A percentile compares a stretch with the other conserved stretches of the same genome.
Evolutionary conservation across 2,329 filamentous ascomycete genomes (phyloP).

Genomic region (Penicillium sumatraense): DNA sequence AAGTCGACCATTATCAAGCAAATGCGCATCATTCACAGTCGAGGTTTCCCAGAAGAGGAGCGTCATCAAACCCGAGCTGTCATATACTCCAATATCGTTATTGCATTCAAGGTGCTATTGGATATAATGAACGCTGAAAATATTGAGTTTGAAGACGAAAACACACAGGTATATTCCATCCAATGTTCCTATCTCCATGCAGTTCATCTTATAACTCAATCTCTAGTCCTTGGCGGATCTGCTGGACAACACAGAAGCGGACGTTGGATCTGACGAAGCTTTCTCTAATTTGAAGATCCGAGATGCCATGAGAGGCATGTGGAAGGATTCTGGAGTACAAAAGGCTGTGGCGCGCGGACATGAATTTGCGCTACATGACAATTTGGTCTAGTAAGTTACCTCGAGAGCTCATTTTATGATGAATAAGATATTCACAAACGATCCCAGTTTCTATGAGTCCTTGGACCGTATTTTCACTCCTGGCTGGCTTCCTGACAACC

Average conservation of each 20-base stretch:
- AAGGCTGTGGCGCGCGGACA: conserved; percentile 90
- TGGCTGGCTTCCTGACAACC: conserved; percentile 86
- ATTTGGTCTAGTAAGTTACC: conserved; percentile 79
- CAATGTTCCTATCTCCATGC: not conserved
- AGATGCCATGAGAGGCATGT: conserved; percentile 80
- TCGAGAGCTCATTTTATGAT: not conserved
- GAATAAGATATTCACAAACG: conserved; percentile 13
- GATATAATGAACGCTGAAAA: conserved; percentile 88
- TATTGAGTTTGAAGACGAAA: conserved; percentile 74
- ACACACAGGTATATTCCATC: conserved; percentile 70
- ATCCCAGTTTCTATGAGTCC: conserved; percentile 76
- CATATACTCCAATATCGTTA: conserved; percentile 92
- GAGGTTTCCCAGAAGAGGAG: conserved; percentile 87
- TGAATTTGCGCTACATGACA: conserved; percentile 95
- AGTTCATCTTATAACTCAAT: conserved; percentile 16
- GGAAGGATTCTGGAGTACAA: conserved; percentile 82
- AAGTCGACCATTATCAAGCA: conserved; percentile 98
- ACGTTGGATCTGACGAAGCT: conserved; percentile 79
- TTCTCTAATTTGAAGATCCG: conserved; percentile 69
- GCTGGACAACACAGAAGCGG: conserved; percentile 73
- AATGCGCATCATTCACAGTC: conserved; percentile 96
- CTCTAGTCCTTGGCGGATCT: conserved; percentile 75
- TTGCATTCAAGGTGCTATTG: conserved; percentile 87
- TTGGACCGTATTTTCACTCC: conserved; percentile 75
- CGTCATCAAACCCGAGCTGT: conserved; percentile 93